A percentile compares a stretch with the other conserved stretches of the same genome.
Evolutionary conservation across 2,329 filamentous ascomycete species (phyloP).

Genomic region (Triangularia verruculosa): DNA sequence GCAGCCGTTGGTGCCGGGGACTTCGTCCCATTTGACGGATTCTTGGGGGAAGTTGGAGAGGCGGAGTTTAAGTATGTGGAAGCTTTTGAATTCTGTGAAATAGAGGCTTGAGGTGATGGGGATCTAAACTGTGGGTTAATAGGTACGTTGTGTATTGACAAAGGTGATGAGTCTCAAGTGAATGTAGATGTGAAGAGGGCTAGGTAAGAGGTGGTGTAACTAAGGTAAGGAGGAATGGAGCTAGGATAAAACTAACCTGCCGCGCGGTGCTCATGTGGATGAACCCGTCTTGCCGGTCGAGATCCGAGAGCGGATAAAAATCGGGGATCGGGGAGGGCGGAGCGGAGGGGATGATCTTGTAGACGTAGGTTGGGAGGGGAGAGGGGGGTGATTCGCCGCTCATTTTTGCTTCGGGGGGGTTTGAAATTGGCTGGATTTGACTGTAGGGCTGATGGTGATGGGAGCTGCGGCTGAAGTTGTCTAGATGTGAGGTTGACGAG

Average conservation of each 20-base stretch:
- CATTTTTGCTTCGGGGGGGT: not conserved
- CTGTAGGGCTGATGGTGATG: not conserved
- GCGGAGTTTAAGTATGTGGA: constrained; percentile 55
- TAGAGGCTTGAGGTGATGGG: constrained; percentile 45
- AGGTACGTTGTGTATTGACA: not conserved
- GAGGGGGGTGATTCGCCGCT: constrained; percentile 23
- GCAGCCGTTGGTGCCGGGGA: constrained; percentile 43
- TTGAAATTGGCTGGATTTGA: not conserved
- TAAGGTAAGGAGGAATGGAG: not conserved
- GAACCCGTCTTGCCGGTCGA: constrained; percentile 60
- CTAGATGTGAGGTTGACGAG: too few relatives aligned
- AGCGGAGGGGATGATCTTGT: constrained; percentile 57
- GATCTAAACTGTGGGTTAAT: constrained; percentile 34
- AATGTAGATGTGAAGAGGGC: not conserved
- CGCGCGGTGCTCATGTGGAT: constrained; percentile 57
- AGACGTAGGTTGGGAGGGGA: constrained; percentile 46
- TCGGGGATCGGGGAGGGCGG: constrained; percentile 53
- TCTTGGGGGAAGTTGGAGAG: constrained; percentile 41
- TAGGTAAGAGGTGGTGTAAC: not conserved
- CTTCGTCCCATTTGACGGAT: constrained; percentile 52
- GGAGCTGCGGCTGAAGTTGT: not conserved
- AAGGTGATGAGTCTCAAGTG: not conserved
- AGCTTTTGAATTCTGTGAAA: constrained; percentile 37
- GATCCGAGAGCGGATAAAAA: constrained; percentile 55
- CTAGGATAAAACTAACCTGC: constrained; percentile 45